Conservation (phyloP, 352 stramenopile genomes). For the Phytophthora sojae region DNA sequence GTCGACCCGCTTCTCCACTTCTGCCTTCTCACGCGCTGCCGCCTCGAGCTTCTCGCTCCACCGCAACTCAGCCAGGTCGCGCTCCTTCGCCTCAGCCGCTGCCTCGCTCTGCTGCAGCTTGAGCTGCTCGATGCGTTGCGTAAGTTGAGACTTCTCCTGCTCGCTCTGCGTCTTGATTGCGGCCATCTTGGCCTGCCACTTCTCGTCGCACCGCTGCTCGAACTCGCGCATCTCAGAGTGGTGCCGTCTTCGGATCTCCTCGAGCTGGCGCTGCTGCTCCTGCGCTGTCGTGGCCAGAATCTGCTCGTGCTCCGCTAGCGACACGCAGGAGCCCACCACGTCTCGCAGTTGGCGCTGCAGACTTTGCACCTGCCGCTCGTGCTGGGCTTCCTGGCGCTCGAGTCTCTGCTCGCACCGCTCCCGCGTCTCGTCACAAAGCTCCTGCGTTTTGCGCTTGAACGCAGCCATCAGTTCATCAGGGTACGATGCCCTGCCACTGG, state of each 20-base stretch:
- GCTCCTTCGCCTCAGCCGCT: constrained; percentile 33
- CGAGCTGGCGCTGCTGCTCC: constrained; percentile 34
- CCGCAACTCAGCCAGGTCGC: constrained; percentile 26
- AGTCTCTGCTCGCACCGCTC: constrained; percentile 62
- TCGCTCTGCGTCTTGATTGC: constrained; percentile 20
- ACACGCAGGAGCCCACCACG: constrained; percentile 54
- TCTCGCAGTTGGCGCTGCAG: constrained; percentile 54
- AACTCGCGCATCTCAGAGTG: constrained; percentile 37
- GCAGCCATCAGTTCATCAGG: constrained; percentile 24
- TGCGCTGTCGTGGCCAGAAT: constrained; percentile 35
- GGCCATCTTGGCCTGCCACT: constrained; percentile 33
- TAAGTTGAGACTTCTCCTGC: constrained; percentile 24
- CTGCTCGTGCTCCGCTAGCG: constrained; percentile 62
- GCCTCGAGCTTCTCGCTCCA: constrained; percentile 15
- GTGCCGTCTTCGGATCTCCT: constrained; percentile 30
- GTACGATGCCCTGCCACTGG: constrained; percentile 6
- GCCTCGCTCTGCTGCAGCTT: constrained; percentile 42
- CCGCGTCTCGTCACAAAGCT: constrained; percentile 65
- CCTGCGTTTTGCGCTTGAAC: constrained; percentile 54
- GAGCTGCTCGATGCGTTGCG: constrained; percentile 46
- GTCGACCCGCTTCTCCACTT: constrained; percentile 28
- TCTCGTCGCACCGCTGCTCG: constrained; percentile 33
- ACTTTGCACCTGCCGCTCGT: constrained; percentile 54
- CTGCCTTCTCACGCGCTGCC: constrained; percentile 13
- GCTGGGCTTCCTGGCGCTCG: constrained; percentile 44